Evolutionary conservation across 1,284 basidiomycete genomes (phyloP).

Genomic region (Ceratobasidium sp.): DNA sequence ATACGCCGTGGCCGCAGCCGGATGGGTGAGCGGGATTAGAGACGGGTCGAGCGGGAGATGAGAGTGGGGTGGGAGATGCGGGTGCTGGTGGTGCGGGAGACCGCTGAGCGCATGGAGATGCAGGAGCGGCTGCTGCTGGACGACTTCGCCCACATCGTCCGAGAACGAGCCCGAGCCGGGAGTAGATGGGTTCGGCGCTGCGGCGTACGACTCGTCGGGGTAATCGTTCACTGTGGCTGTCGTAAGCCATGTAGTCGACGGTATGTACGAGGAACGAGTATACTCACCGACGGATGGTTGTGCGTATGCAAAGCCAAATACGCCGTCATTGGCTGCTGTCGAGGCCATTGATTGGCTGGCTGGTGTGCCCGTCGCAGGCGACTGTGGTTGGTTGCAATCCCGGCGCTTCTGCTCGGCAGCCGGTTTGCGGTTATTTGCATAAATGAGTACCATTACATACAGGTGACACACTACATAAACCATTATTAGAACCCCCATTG

Average conservation of each 20-base stretch:
- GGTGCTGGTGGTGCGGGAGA: constrained; percentile 30
- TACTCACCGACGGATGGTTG: constrained; percentile 10
- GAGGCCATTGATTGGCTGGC: constrained; percentile 21
- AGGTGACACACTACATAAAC: too few relatives aligned
- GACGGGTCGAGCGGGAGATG: constrained; percentile 34
- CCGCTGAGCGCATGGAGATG: neutral
- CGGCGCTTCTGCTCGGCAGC: neutral
- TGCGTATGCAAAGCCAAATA: neutral
- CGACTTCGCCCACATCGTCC: constrained; percentile 1
- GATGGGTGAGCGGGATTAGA: constrained; percentile 33
- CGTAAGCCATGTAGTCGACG: neutral
- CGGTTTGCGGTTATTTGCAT: neutral
- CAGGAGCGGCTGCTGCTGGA: constrained; percentile 11
- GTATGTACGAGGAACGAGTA: neutral
- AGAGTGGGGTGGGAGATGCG: constrained; percentile 21
- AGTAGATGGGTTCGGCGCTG: constrained; percentile 16
- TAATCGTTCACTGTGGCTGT: neutral
- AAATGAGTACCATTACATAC: neutral
- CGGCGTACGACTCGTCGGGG: neutral
- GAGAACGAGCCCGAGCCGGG: constrained; percentile 29
- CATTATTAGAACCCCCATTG: constrained; percentile 61
- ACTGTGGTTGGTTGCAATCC: constrained; percentile 14
- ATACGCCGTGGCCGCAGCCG: constrained; percentile 9
- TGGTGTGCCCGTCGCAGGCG: neutral
- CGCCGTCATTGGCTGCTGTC: constrained; percentile 7